A percentile compares a stretch with the other conserved stretches of the same genome.
phyloP scores from a whole-genome alignment of 768 basidiomycete genomes.

The Mycena latifolia region DNA sequence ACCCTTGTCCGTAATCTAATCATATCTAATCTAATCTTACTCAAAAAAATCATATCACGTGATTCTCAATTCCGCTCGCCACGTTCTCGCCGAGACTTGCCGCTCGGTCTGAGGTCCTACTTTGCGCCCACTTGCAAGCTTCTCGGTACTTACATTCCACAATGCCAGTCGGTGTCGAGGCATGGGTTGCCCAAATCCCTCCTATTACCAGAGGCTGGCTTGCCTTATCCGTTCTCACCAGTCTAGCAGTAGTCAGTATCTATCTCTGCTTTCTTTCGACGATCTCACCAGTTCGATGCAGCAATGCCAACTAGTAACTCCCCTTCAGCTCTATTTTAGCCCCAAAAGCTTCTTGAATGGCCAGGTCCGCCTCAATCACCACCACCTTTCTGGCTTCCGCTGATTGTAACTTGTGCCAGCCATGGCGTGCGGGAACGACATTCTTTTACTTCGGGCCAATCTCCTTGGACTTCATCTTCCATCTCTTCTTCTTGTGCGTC shows the following conservation, averaged over 20 bases:
- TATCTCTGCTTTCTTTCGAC: background rate
- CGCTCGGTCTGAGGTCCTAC: too few species aligned
- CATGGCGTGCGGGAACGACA: conserved; percentile 90
- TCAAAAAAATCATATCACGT: background rate
- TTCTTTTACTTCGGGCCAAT: conserved; percentile 98
- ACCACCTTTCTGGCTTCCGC: background rate
- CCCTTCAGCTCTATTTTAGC: conserved; percentile 93
- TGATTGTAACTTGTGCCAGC: conserved; percentile 54
- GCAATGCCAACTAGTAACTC: conserved; percentile 95
- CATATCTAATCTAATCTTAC: background rate
- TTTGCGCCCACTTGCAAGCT: background rate
- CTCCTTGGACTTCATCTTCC: conserved; percentile 95
- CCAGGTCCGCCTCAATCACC: conserved; percentile 59
- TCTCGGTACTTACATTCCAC: background rate
- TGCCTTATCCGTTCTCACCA: conserved; percentile 80
- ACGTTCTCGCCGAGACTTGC: background rate
- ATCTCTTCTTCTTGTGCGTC: conserved; percentile 97
- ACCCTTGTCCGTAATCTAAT: too few species aligned
- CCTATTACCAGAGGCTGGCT: conserved; percentile 94
- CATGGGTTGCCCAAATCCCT: conserved; percentile 92
- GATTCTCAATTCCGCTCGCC: background rate
- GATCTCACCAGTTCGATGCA: conserved; percentile 43
- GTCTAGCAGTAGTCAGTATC: conserved; percentile 80
- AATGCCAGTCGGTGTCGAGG: conserved; percentile 90
- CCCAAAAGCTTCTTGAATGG: conserved; percentile 86